These are phyloP conservation scores for Musa beccarii DNA, from an alignment of 176 grass and related monocot species.

Conservation along the genomic window DNA sequence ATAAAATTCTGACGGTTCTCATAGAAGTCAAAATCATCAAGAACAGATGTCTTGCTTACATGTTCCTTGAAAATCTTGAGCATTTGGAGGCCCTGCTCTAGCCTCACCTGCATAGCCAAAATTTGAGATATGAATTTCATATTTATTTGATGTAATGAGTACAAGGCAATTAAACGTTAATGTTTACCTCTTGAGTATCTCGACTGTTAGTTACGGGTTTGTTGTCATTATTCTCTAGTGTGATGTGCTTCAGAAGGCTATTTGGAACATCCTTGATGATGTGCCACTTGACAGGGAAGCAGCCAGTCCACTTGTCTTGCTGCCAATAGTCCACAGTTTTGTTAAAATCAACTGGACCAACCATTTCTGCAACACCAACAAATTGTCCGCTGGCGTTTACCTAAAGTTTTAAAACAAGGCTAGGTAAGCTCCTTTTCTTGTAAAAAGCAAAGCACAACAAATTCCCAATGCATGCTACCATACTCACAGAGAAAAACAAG, in stretches of 20 bases:
- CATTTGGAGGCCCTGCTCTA: conserved; percentile 91
- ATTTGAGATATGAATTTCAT: no score
- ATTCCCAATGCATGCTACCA: background rate
- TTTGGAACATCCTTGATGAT: conserved; percentile 91
- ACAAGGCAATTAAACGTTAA: background rate
- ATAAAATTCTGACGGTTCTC: conserved; percentile 85
- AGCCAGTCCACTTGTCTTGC: conserved; percentile 98
- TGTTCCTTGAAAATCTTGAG: conserved; percentile 90
- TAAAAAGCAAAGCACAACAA: background rate
- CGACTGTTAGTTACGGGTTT: conserved; percentile 93
- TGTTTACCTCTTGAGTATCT: conserved; percentile 81
- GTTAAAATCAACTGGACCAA: conserved; percentile 78
- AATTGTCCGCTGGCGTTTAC: conserved; percentile 94
- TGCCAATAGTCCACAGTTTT: conserved; percentile 96
- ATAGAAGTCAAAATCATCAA: conserved; percentile 93
- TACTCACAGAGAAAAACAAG: conserved; percentile 92
- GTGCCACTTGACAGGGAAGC: conserved; percentile 88
- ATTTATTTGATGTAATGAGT: no score
- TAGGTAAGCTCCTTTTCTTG: background rate
- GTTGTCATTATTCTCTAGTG: conserved; percentile 91
- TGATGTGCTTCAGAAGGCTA: conserved; percentile 86
- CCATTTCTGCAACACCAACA: conserved; percentile 90
- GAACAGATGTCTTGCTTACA: conserved; percentile 63
- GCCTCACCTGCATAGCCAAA: conserved; percentile 49
- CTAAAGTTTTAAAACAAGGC: conserved; percentile 21